Percentiles rank a stretch among this genome's conserved stretches.
phyloP scores from a whole-genome alignment of 345 rosid species.

The Euphorbia peplus region DNA sequence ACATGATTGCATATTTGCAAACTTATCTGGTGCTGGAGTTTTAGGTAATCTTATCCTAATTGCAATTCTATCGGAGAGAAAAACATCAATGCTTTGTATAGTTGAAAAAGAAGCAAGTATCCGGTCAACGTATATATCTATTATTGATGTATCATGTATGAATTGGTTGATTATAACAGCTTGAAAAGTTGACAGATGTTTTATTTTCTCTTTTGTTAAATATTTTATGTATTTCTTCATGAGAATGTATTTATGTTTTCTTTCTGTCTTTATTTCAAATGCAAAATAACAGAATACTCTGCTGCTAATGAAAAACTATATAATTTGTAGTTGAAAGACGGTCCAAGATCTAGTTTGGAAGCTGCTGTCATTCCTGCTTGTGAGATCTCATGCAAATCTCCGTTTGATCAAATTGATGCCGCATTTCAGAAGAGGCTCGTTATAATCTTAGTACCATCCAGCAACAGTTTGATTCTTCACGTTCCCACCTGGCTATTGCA shows the following conservation, averaged over 20 bases:
- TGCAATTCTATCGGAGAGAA: neutral
- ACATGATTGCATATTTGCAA: neutral
- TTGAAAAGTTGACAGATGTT: neutral
- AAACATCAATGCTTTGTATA: neutral
- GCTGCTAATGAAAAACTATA: constrained; percentile 11
- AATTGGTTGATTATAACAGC: too few relatives aligned
- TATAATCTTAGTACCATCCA: constrained; percentile 60
- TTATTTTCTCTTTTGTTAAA: constrained; percentile 6
- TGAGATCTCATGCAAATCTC: constrained; percentile 77
- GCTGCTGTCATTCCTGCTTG: constrained; percentile 79
- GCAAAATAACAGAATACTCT: neutral
- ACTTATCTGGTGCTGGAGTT: neutral
- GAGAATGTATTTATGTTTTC: neutral
- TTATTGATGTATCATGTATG: neutral
- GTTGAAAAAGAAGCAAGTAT: neutral
- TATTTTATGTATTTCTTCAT: neutral
- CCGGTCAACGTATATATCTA: neutral
- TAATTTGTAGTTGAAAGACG: constrained; percentile 43
- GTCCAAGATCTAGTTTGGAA: constrained; percentile 55
- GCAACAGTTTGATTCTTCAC: constrained; percentile 62
- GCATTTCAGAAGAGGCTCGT: constrained; percentile 75
- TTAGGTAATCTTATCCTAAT: neutral
- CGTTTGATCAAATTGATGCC: constrained; percentile 90
- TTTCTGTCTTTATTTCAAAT: neutral
- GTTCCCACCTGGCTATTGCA: constrained; percentile 64